phyloP scores from a whole-genome alignment of 2,329 filamentous ascomycete genomes.

The Penicillium digitatum region DNA sequence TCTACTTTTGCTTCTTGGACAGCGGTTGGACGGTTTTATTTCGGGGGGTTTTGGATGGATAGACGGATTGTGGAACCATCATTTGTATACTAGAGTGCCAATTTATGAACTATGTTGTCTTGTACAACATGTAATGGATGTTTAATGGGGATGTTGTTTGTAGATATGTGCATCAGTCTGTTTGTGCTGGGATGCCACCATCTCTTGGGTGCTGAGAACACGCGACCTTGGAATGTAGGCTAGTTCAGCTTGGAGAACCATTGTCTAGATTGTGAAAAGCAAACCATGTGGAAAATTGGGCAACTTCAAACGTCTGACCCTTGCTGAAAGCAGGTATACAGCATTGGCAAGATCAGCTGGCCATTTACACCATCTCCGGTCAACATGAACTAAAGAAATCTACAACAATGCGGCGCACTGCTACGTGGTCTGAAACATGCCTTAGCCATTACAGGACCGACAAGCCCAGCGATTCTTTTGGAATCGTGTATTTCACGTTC shows the following conservation, averaged over 20 bases:
- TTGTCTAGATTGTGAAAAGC: background rate
- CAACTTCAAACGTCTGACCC: background rate
- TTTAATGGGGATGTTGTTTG: background rate
- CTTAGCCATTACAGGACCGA: slow-evolving; percentile 11
- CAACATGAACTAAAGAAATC: background rate
- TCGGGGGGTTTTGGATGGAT: slow-evolving; percentile 6
- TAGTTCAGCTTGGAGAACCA: too few species aligned
- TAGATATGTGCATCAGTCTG: background rate
- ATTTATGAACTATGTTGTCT: slow-evolving; percentile 16
- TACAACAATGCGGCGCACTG: background rate
- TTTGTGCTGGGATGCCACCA: background rate
- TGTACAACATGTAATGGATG: background rate
- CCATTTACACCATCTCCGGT: background rate
- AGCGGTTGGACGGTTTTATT: background rate
- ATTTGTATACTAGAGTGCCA: slow-evolving; percentile 26
- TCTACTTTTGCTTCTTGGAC: background rate
- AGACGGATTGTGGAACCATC: slow-evolving; percentile 7
- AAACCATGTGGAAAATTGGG: background rate
- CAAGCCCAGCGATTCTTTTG: slow-evolving; percentile 10
- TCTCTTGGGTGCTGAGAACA: background rate
- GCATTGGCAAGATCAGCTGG: background rate
- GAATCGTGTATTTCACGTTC: slow-evolving; percentile 20
- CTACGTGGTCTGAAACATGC: background rate
- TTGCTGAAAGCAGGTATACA: background rate
- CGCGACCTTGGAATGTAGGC: background rate